Conservation (phyloP, 2,329 filamentous ascomycete species). For the Apiospora saccharicola region DNA sequence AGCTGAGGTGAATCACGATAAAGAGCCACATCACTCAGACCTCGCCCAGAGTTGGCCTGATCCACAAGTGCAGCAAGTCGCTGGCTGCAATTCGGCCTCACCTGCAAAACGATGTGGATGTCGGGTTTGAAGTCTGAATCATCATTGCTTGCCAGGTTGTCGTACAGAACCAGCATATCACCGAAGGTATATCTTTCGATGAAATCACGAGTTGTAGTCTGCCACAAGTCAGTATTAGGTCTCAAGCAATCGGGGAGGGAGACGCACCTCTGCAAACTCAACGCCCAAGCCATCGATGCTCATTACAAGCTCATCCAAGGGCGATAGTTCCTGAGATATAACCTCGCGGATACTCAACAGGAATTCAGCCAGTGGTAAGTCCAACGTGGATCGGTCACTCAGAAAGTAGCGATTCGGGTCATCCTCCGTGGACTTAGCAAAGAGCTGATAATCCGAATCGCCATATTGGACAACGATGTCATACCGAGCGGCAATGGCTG, state of each 20-base stretch:
- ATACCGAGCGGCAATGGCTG: slow-evolving; percentile 37
- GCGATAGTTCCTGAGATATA: slow-evolving; percentile 43
- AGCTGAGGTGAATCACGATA: slow-evolving; percentile 38
- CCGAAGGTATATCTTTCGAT: slow-evolving; percentile 41
- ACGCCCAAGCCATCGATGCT: slow-evolving; percentile 43
- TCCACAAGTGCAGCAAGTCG: slow-evolving; percentile 42
- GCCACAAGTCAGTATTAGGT: slow-evolving; percentile 14
- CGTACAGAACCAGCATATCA: slow-evolving; percentile 41
- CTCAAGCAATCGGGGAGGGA: neutral
- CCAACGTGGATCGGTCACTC: slow-evolving; percentile 38
- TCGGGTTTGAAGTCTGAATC: slow-evolving; percentile 35
- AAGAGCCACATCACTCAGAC: slow-evolving; percentile 42
- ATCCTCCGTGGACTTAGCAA: slow-evolving; percentile 42
- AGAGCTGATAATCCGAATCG: slow-evolving; percentile 42
- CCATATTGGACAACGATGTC: slow-evolving; percentile 42
- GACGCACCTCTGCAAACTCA: slow-evolving; percentile 44
- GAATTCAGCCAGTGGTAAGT: slow-evolving; percentile 38
- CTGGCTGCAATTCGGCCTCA: slow-evolving; percentile 42
- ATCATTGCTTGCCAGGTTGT: slow-evolving; percentile 42
- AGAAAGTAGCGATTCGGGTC: slow-evolving; percentile 45
- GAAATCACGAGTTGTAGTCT: slow-evolving; percentile 42
- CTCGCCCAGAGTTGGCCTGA: slow-evolving; percentile 41
- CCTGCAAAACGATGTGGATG: slow-evolving; percentile 42
- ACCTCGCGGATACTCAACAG: slow-evolving; percentile 41
- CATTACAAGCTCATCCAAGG: slow-evolving; percentile 43